Conservation (phyloP, 192 early-diverging fungal species). For the Linnemannia elongata region DNA sequence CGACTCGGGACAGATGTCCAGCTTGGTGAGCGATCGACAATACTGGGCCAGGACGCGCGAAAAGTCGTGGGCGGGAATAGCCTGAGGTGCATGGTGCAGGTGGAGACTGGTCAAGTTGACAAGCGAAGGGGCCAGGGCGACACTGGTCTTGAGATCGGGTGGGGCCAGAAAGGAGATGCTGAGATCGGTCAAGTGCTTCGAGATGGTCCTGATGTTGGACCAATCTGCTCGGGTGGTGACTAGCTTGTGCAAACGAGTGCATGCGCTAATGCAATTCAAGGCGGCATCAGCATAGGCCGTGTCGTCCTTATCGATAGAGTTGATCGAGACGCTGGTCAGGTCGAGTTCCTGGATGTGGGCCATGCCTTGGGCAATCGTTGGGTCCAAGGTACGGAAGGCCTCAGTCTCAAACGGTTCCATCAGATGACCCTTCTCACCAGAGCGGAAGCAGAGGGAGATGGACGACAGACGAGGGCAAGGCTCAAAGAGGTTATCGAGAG, state of each 20-base stretch:
- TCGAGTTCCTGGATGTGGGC: conserved; percentile 41
- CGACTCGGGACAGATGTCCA: conserved; percentile 42
- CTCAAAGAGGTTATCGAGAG: conserved; percentile 35
- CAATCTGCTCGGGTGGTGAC: conserved; percentile 51
- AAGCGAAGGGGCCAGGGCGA: conserved; percentile 35
- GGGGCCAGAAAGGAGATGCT: conserved; percentile 53
- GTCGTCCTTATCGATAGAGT: conserved; percentile 35
- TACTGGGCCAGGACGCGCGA: conserved; percentile 46
- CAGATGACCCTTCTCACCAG: conserved; percentile 42
- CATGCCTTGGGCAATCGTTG: conserved; percentile 30
- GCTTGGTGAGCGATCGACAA: conserved; percentile 38
- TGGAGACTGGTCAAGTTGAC: conserved; percentile 52
- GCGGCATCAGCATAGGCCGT: conserved; percentile 50
- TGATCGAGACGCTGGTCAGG: conserved; percentile 48
- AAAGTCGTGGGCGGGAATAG: conserved; percentile 41
- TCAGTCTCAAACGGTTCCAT: conserved; percentile 50
- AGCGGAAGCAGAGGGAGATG: conserved; percentile 47
- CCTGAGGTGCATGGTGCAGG: conserved; percentile 47
- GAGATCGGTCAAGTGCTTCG: conserved; percentile 37
- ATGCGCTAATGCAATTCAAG: conserved; percentile 44
- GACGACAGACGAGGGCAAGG: conserved; percentile 42
- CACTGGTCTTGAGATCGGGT: conserved; percentile 51
- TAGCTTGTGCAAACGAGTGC: conserved; percentile 51
- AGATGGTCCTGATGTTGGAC: conserved; percentile 46
- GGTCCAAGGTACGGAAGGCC: conserved; percentile 42